Conservation (phyloP, 306 rosid genomes). For the Casuarina glauca region DNA sequence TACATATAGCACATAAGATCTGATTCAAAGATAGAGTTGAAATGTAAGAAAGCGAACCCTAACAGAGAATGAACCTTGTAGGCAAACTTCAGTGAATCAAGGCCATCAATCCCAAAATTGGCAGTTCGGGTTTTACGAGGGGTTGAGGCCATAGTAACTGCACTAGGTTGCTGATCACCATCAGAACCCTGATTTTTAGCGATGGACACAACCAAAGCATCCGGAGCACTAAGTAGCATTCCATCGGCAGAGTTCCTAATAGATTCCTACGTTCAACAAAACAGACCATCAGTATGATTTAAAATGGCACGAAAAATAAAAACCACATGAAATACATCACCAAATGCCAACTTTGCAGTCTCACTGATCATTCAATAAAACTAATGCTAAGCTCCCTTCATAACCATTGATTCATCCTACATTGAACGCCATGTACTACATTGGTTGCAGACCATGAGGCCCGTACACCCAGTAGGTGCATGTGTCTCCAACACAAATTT, state of each 20-base stretch:
- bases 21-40: not conserved
- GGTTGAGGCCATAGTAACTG: conserved; percentile 43
- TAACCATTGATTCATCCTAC: not conserved
- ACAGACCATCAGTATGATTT: conserved; percentile 8
- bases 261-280: conserved; percentile 71
- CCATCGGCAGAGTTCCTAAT: conserved; percentile 90
- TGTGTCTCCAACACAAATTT: not conserved
- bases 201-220: conserved; percentile 76
- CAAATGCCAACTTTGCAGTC: not conserved
- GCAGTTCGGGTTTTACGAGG: conserved; percentile 52
- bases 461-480: not conserved
- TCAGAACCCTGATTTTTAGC: conserved; percentile 49
- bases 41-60: conserved; percentile 24
- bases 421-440: not conserved
- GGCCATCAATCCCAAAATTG: conserved; percentile 83
- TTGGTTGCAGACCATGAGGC: not conserved
- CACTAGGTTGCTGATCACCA: conserved; percentile 54
- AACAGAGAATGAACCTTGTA: conserved; percentile 62
- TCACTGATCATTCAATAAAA: not conserved
- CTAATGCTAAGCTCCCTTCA: not conserved
- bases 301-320: conserved; percentile 13
- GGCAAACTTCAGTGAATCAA: conserved; percentile 77
- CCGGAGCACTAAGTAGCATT: conserved; percentile 84
- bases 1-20: conserved; percentile 8
- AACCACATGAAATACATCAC: not conserved